phyloP scores from a whole-genome alignment of 129 eudicot species.

The Artemisia tridentata region DNA sequence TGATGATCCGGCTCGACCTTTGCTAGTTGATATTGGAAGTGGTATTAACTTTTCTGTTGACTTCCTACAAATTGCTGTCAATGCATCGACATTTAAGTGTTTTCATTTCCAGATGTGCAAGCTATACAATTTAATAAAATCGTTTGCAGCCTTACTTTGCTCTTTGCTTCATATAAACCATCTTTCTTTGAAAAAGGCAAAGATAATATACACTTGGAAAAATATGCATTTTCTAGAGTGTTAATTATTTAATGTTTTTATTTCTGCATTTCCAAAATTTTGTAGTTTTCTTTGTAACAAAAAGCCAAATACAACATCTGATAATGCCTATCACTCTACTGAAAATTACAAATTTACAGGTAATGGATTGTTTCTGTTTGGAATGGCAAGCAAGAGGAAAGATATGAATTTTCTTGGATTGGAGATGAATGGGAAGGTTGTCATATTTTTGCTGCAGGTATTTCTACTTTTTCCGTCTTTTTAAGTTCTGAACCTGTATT shows the following conservation, averaged over 20 bases:
- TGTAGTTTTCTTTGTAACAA: background rate
- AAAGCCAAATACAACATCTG: background rate
- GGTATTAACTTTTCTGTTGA: constrained; percentile 46
- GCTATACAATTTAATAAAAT: background rate
- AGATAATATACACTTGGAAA: background rate
- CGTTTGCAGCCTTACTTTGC: constrained; percentile 2
- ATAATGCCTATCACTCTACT: constrained; percentile 2
- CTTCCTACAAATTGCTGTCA: background rate
- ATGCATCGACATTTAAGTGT: background rate
- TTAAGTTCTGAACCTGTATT: constrained; percentile 24
- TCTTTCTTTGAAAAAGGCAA: constrained; percentile 3
- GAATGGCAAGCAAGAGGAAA: constrained; percentile 62
- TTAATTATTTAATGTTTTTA: background rate
- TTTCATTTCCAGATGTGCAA: constrained; percentile 8
- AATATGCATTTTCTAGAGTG: background rate
- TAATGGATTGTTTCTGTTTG: constrained; percentile 74
- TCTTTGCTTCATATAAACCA: constrained; percentile 1
- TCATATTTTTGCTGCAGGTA: background rate
- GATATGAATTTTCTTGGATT: constrained; percentile 80
- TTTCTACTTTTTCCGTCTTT: background rate
- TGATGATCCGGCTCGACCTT: constrained; percentile 61
- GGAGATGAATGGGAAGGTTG: constrained; percentile 77
- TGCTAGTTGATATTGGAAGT: constrained; percentile 85
- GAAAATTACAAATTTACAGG: constrained; percentile 44
- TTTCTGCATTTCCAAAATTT: background rate